Base-by-base conservation (phyloP, 345 rosid species). In the Sonneratia alba region DNA sequence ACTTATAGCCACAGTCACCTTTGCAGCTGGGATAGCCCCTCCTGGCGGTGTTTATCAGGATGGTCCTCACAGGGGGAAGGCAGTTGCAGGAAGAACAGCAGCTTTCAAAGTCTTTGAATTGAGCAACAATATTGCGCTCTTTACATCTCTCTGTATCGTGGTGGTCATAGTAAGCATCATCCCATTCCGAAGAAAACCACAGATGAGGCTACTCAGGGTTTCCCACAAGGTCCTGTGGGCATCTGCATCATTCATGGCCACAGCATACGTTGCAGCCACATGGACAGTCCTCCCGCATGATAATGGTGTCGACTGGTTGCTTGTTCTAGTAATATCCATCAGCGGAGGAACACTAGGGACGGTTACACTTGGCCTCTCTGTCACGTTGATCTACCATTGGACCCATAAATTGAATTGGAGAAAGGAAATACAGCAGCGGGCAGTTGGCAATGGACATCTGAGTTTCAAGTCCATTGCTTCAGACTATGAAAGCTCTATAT, bases 1-100 rank as follows among this genome's bases (percentile, higher is more conserved):
- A 32, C 36, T 87, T 0, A 87, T 88, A 42, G 93, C 93, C 16
- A 84, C 91, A 1, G 88, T 88, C 18, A 66, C 89, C 38, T 89
- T 84, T 36, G 84, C 91, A 9, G 91, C 88, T n/a, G 93, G 91
- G 15, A 78, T 85, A 72, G 87, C 83, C 72, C 94, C 94, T n/a
- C 94, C 91, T 0, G 94, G 94, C 0, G 91, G 91, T 0, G 80
- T 87, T 27, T 70, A 81, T 72, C 78, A 89, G 66, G 62, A 0
- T 0, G 71, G 71, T 24, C 71, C 61, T 15, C 71, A 47, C 18
- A 84, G 71, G 1, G 91, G 94, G 19, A 80, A 76, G 72, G 72
- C 78, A 9, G 8, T 68, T 0, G 66, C 73, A 66, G 91, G 86
- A 0, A 80, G 34, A 32, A 69, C 71, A 7, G 36, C 77, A 2